phyloP scores from a whole-genome alignment of 148 eudicot genomes.

The Euryodendron excelsum region DNA sequence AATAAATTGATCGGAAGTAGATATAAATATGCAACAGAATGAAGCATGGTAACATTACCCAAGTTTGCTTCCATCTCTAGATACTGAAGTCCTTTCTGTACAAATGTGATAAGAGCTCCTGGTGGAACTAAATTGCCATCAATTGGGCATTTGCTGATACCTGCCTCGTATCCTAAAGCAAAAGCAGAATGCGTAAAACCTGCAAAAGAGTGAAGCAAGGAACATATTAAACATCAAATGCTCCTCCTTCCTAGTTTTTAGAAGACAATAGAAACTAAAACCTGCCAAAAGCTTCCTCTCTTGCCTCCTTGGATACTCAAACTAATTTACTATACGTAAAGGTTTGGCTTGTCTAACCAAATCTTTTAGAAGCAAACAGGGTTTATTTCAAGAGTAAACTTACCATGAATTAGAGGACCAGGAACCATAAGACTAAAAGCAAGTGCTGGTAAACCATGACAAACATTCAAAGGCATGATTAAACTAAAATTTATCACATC shows the following conservation, averaged over 20 bases:
- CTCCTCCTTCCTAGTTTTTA: neutral
- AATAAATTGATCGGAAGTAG: neutral
- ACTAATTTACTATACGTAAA: neutral
- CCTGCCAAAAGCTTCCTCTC: neutral
- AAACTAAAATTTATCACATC: too few relatives aligned
- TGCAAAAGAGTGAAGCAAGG: conserved; percentile 26
- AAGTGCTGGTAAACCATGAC: too few relatives aligned
- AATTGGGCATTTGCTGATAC: conserved; percentile 48
- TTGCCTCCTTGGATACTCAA: neutral
- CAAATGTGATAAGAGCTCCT: conserved; percentile 59
- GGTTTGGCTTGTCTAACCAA: neutral
- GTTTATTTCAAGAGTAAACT: too few relatives aligned
- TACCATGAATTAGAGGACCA: too few relatives aligned
- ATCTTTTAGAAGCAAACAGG: too few relatives aligned
- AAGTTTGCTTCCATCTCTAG: conserved; percentile 76
- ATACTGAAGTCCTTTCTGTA: conserved; percentile 76
- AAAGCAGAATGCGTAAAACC: conserved; percentile 80
- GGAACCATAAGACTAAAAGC: too few relatives aligned
- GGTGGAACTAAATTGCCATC: conserved; percentile 76
- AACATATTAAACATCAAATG: conserved; percentile 5
- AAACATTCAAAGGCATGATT: too few relatives aligned
- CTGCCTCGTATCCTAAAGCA: conserved; percentile 71
- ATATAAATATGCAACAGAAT: conserved; percentile 12
- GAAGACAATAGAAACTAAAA: neutral
- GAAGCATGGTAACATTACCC: conserved; percentile 51